phyloP scores from a whole-genome alignment of 768 basidiomycete species.

The Cystofilobasidium macerans region DNA sequence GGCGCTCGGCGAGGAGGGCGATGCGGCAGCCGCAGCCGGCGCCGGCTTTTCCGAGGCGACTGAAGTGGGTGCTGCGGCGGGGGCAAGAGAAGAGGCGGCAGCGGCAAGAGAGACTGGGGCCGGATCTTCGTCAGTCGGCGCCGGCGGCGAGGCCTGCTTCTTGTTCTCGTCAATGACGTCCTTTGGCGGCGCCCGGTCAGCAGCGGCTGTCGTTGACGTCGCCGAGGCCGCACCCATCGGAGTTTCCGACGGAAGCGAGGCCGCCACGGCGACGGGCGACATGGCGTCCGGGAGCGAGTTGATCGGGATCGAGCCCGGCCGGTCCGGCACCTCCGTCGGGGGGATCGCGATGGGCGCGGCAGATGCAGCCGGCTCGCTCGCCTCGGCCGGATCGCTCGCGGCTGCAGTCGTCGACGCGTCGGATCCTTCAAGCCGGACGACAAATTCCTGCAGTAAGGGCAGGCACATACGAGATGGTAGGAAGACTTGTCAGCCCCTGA shows the following conservation, averaged over 20 bases:
- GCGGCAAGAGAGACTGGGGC: background rate
- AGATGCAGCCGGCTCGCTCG: background rate
- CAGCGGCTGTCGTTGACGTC: too few species aligned
- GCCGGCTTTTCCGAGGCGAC: background rate
- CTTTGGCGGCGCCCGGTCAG: background rate
- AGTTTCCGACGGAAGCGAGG: background rate
- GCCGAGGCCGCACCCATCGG: too few species aligned
- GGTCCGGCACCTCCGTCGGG: background rate
- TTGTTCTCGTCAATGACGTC: background rate
- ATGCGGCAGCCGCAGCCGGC: constrained; percentile 5
- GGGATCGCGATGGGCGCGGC: constrained; percentile 9
- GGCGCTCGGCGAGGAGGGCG: background rate
- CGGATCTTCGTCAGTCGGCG: background rate
- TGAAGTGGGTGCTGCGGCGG: background rate
- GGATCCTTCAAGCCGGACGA: background rate
- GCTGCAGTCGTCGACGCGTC: background rate
- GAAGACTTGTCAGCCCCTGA: background rate
- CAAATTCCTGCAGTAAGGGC: background rate
- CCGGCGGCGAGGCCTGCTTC: background rate
- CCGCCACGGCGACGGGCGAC: constrained; percentile 1
- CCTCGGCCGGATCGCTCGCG: background rate
- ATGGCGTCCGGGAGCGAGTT: constrained; percentile 4
- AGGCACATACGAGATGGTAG: too few species aligned
- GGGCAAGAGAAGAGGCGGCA: background rate
- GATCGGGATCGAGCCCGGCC: constrained; percentile 3